These are phyloP conservation scores for Oryza nivara DNA, from an alignment of 176 grass and related monocot species.

Conservation along the genomic window DNA sequence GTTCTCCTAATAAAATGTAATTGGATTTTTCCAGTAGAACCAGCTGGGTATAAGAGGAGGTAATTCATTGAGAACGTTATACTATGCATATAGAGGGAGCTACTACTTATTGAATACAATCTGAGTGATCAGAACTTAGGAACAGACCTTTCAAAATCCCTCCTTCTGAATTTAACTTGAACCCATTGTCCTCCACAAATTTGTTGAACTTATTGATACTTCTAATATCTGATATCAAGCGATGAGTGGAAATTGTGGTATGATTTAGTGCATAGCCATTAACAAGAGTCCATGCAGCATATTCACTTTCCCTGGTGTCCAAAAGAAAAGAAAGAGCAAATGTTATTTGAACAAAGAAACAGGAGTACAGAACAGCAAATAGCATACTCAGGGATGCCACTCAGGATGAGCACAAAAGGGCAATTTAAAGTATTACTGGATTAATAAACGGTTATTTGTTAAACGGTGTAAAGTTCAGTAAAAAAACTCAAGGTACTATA, in stretches of 20 bases:
- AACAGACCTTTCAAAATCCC: conserved; percentile 84
- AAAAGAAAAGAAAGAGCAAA: conserved; percentile 29
- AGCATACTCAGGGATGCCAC: not conserved
- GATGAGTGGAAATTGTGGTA: conserved; percentile 80
- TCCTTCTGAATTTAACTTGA: conserved; percentile 90
- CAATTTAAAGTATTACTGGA: conserved; percentile 3
- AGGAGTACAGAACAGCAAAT: not conserved
- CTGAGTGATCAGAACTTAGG: conserved; percentile 25
- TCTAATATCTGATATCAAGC: conserved; percentile 71
- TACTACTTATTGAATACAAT: conserved; percentile 26
- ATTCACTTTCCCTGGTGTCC: conserved; percentile 85
- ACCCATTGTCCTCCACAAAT: conserved; percentile 88
- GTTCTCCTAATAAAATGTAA: conserved; percentile 18
- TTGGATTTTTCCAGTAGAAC: not conserved
- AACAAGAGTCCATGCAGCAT: conserved; percentile 95
- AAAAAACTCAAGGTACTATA: not conserved
- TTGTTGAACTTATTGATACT: conserved; percentile 76
- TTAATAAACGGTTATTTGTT: conserved; percentile 14
- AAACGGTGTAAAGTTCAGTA: conserved; percentile 17
- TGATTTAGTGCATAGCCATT: conserved; percentile 99
- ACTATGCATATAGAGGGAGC: not conserved
- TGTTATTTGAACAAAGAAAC: conserved; percentile 19
- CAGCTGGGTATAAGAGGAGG: not conserved
- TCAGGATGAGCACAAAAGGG: conserved; percentile 26
- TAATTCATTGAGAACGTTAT: not conserved